Conservation (phyloP, 1,139 yeast genomes). For the Saccharomyces hybrid region DNA sequence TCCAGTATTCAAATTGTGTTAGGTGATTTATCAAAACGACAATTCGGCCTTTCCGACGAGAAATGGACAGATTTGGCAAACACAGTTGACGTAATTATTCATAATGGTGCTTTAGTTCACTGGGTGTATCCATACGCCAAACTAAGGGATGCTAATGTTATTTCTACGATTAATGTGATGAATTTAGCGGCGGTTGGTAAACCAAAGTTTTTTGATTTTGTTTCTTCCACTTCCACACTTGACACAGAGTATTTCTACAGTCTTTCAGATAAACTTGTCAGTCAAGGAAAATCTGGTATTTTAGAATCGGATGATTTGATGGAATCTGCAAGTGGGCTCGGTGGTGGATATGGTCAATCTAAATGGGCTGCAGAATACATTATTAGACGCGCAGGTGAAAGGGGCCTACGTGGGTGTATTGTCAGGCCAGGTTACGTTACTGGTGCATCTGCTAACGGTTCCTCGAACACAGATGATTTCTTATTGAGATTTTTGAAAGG, state of each 20-base stretch:
- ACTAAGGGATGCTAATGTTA: constrained; percentile 87
- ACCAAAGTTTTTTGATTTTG: constrained; percentile 81
- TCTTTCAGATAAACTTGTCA: constrained; percentile 61
- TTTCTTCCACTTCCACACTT: constrained; percentile 88
- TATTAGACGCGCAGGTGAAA: constrained; percentile 76
- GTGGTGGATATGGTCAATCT: constrained; percentile 93
- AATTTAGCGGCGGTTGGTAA: constrained; percentile 74
- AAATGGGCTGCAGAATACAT: constrained; percentile 96
- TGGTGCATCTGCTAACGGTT: constrained; percentile 76
- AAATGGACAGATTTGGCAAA: constrained; percentile 54
- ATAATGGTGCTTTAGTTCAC: constrained; percentile 96
- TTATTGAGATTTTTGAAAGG: constrained; percentile 91
- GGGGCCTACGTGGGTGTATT: constrained; percentile 82
- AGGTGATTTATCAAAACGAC: constrained; percentile 68
- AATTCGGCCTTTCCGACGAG: constrained; percentile 59
- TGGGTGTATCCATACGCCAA: constrained; percentile 96
- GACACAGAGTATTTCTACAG: constrained; percentile 77
- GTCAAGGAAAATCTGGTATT: constrained; percentile 64
- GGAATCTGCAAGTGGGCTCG: constrained; percentile 76
- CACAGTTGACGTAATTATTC: constrained; percentile 73
- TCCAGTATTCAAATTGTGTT: constrained; percentile 59
- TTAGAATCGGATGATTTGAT: constrained; percentile 73
- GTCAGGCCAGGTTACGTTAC: constrained; percentile 95
- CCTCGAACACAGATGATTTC: constrained; percentile 94
- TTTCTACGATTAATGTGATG: constrained; percentile 79